Conservation (phyloP, 805 yeast genomes). For the Candida loeiensis region DNA sequence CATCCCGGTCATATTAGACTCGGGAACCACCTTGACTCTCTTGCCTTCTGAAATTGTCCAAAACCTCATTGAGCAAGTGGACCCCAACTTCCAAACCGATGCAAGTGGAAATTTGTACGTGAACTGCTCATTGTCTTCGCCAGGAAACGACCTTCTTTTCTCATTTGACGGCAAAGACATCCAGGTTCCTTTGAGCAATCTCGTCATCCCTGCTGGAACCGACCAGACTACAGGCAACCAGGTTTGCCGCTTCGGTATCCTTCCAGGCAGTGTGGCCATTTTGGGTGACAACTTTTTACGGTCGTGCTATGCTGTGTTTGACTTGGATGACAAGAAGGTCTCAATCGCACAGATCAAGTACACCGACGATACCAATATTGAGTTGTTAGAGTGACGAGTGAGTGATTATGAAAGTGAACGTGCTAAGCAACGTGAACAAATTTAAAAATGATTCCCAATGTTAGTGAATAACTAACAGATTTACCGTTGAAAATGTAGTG, state of each 20-base stretch:
- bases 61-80: slow-evolving; percentile 7
- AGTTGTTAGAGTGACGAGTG: slow-evolving; percentile 7
- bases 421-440: too few species aligned
- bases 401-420: background rate
- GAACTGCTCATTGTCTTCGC: slow-evolving; percentile 14
- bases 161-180: slow-evolving; percentile 12
- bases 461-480: too few species aligned
- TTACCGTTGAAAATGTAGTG: too few species aligned
- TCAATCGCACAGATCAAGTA: slow-evolving; percentile 24
- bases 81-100: slow-evolving; percentile 9
- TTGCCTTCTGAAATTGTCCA: slow-evolving; percentile 31
- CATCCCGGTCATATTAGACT: slow-evolving; percentile 48
- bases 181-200: slow-evolving; percentile 14
- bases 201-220: slow-evolving; percentile 13
- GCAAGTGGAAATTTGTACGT: slow-evolving; percentile 11
- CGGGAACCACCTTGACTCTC: slow-evolving; percentile 53
- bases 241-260: slow-evolving; percentile 12
- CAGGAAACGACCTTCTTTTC: slow-evolving; percentile 11
- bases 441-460: too few species aligned
- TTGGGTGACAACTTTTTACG: slow-evolving; percentile 30
- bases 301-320: slow-evolving; percentile 23
- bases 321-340: slow-evolving; percentile 23
- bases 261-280: slow-evolving; percentile 14
- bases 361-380: slow-evolving; percentile 13
- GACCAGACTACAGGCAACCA: slow-evolving; percentile 2